Base-by-base conservation (phyloP, 345 rosid species). In the Citrus sinensis region DNA sequence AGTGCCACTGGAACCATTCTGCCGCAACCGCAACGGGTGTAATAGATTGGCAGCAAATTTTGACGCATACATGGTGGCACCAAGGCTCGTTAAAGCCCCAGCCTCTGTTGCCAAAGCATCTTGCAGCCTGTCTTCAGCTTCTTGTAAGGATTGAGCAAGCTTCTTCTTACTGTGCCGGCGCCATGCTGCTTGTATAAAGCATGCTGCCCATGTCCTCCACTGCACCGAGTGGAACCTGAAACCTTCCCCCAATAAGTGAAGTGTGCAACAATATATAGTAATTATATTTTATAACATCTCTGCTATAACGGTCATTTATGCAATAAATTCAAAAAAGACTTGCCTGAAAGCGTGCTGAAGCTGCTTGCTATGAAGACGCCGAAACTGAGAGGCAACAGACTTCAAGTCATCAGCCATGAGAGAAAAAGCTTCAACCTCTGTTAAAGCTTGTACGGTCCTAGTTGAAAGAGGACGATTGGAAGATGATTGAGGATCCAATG, bases 131-230 rank as follows among this genome's bases (percentile, higher is more conserved):
- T 85, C 85, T 83, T 94, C 96, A 77, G 87, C 92, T 62, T 87
- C 83, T 0, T 55, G 87, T 22, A 88, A 77, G 7, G 83, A 79
- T 80, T 82, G 79, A 16, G 85, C 89, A 0, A 80, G 81, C 81
- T 88, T 94, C 83, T 86, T 88, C 83, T 80, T 87, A 39, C 88
- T 83, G 78, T 91, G 46, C 46, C 93, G 87, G 32, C 87, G 83
- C 98, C 98, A 94, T 39, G 94, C 94, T 8, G 94, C 90, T 81
- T 92, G 96, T 80, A 94, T 89, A 81, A 91, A 92, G 75, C 93
- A 88, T 20, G 94, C 94, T 11, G 93, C 95, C 96, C 97, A 94
- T 40, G 94, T 94, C 80, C 71, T 84, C 95, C 93, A 90, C 76
- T 92, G 97, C 76, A 87, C 91, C 10, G 96, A 94, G 83, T 83